These are phyloP conservation scores for Acer negundo DNA, from an alignment of 345 rosid genomes.

Conservation along the genomic window DNA sequence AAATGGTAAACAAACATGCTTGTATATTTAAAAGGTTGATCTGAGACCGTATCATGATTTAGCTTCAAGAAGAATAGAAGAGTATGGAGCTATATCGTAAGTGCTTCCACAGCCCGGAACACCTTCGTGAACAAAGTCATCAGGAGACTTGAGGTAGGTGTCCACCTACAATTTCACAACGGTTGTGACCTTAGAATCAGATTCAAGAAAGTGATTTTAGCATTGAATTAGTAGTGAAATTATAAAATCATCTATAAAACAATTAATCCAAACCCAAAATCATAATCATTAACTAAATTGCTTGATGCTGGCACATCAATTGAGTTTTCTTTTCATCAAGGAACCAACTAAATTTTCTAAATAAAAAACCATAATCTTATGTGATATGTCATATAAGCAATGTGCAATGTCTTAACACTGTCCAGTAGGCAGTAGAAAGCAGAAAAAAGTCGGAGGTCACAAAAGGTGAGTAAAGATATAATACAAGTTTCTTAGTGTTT, in stretches of 20 bases:
- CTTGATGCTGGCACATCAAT: background rate
- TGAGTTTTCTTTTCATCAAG: background rate
- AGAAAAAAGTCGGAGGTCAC: background rate
- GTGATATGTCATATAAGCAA: background rate
- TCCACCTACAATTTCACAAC: conserved; percentile 58
- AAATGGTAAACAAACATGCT: background rate
- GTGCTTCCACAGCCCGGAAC: conserved; percentile 55
- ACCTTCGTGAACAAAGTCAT: conserved; percentile 64
- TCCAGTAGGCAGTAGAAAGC: background rate
- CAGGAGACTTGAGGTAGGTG: conserved; percentile 70
- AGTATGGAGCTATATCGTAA: conserved; percentile 68
- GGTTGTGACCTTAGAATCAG: background rate
- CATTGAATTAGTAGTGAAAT: background rate
- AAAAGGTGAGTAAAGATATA: background rate
- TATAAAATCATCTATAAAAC: background rate
- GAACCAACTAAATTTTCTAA: background rate
- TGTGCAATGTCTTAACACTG: background rate
- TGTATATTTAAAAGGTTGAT: conserved; percentile 1
- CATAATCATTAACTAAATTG: background rate
- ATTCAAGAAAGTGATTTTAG: background rate
- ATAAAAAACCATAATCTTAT: background rate
- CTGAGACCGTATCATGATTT: conserved; percentile 31
- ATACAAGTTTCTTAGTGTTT: background rate
- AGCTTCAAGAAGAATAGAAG: conserved; percentile 74
- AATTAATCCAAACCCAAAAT: background rate